These are phyloP conservation scores for Tubosaeta sp. DNA, from an alignment of 768 basidiomycete genomes.

Conservation along the genomic window DNA sequence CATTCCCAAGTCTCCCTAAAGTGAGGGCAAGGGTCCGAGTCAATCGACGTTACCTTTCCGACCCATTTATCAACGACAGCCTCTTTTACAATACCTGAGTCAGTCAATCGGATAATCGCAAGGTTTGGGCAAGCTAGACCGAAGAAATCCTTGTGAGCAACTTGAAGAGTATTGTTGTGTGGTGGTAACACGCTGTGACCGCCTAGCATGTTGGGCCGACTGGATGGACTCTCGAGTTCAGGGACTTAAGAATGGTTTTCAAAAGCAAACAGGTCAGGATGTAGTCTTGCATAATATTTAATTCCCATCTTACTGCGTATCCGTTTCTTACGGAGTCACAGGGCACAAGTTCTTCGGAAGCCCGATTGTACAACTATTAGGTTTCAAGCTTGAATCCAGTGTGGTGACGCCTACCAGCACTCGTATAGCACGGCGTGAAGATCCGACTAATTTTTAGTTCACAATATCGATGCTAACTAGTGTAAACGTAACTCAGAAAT, in stretches of 20 bases:
- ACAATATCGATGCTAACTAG: no score
- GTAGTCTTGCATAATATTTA: slow-evolving; percentile 37
- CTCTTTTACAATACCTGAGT: slow-evolving; percentile 23
- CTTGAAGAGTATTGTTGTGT: slow-evolving; percentile 26
- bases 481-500: no score
- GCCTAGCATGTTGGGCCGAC: slow-evolving; percentile 24
- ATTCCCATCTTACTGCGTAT: no score
- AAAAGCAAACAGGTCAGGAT: slow-evolving; percentile 35
- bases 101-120: slow-evolving; percentile 26
- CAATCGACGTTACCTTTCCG: slow-evolving; percentile 28
- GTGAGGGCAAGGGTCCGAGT: slow-evolving; percentile 38
- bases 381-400: no score
- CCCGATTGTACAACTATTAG: no score
- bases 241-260: slow-evolving; percentile 39
- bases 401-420: no score
- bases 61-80: slow-evolving; percentile 34
- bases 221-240: slow-evolving; percentile 32
- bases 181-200: slow-evolving; percentile 32
- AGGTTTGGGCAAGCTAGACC: slow-evolving; percentile 34
- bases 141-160: slow-evolving; percentile 36
- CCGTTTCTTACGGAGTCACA: no score
- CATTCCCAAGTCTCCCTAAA: slow-evolving; percentile 32
- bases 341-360: no score
- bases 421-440: no score
- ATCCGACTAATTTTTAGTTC: no score